Evolutionary conservation across 2,329 filamentous ascomycete species (phyloP).

Genomic region (Phialophora expanda): DNA sequence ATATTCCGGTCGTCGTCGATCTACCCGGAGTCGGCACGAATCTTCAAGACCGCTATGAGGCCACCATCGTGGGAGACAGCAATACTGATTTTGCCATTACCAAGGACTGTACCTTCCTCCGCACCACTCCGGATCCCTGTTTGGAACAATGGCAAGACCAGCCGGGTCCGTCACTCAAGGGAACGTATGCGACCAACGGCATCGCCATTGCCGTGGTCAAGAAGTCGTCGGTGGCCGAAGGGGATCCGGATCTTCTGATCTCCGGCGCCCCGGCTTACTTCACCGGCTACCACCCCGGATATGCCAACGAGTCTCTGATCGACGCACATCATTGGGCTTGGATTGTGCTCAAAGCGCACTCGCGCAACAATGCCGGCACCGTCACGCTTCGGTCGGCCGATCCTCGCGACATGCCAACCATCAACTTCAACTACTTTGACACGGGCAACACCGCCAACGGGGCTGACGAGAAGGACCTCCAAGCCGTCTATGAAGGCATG

Average conservation of each 20-base stretch:
- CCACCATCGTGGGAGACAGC: constrained; percentile 52
- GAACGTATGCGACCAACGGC: constrained; percentile 58
- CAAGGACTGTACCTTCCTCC: constrained; percentile 44
- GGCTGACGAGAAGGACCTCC: constrained; percentile 56
- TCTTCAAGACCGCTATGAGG: constrained; percentile 65
- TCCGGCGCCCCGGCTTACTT: constrained; percentile 62
- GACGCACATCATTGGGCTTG: constrained; percentile 53
- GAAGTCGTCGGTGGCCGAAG: constrained; percentile 47
- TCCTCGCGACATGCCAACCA: constrained; percentile 68
- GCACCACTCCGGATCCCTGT: constrained; percentile 48
- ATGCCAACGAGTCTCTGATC: constrained; percentile 50
- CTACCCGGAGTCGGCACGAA: constrained; percentile 69
- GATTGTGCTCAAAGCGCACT: constrained; percentile 65
- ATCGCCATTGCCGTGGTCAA: constrained; percentile 49
- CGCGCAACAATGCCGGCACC: constrained; percentile 66
- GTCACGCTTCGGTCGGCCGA: constrained; percentile 66
- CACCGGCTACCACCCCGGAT: constrained; percentile 62
- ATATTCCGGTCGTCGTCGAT: constrained; percentile 61
- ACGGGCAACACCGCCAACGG: constrained; percentile 52
- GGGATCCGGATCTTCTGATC: constrained; percentile 60
- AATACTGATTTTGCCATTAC: constrained; percentile 45
- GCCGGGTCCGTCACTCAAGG: constrained; percentile 44
- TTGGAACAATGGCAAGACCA: constrained; percentile 50
- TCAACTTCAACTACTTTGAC: constrained; percentile 66
- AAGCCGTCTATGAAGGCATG: constrained; percentile 62